Percentiles rank a stretch among this genome's conserved stretches.
These are phyloP conservation scores for Peronospora farinosa DNA, from an alignment of 352 stramenopile genomes.

Conservation along the genomic window DNA sequence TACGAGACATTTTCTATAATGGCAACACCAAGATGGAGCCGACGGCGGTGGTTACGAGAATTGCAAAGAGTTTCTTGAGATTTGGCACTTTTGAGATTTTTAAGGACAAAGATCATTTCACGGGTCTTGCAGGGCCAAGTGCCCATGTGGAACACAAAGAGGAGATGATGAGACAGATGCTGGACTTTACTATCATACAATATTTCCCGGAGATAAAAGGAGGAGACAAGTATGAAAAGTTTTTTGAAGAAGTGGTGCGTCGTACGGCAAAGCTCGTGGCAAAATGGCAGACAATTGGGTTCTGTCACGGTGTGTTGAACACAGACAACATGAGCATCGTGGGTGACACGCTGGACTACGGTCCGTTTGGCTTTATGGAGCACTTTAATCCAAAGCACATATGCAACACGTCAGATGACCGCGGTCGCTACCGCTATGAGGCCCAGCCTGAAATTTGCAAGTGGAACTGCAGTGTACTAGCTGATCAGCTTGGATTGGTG, in stretches of 20 bases:
- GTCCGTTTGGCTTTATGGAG: conserved; percentile 91
- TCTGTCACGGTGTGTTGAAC: conserved; percentile 90
- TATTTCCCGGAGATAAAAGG: conserved; percentile 50
- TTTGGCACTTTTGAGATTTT: conserved; percentile 97
- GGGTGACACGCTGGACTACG: conserved; percentile 90
- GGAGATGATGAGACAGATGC: conserved; percentile 64
- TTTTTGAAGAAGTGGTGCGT: conserved; percentile 59
- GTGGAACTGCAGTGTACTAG: conserved; percentile 74
- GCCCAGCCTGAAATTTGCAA: conserved; percentile 81
- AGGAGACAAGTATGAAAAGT: conserved; percentile 31
- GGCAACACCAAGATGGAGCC: conserved; percentile 78
- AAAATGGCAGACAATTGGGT: conserved; percentile 80
- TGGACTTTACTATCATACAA: conserved; percentile 72
- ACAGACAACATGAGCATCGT: conserved; percentile 91
- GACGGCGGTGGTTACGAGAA: conserved; percentile 78
- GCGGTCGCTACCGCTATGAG: conserved; percentile 77
- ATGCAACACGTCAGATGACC: conserved; percentile 79
- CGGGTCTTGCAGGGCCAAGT: conserved; percentile 62
- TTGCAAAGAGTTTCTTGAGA: conserved; percentile 90
- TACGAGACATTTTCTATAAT: conserved; percentile 87
- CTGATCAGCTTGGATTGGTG: conserved; percentile 56
- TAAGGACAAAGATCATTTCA: conserved; percentile 63
- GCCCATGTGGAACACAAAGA: conserved; percentile 55
- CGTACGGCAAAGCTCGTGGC: conserved; percentile 79
- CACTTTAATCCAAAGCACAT: conserved; percentile 79